Base-by-base conservation (phyloP, 2,329 filamentous ascomycete species). In the Leptographium radiaticola region DNA sequence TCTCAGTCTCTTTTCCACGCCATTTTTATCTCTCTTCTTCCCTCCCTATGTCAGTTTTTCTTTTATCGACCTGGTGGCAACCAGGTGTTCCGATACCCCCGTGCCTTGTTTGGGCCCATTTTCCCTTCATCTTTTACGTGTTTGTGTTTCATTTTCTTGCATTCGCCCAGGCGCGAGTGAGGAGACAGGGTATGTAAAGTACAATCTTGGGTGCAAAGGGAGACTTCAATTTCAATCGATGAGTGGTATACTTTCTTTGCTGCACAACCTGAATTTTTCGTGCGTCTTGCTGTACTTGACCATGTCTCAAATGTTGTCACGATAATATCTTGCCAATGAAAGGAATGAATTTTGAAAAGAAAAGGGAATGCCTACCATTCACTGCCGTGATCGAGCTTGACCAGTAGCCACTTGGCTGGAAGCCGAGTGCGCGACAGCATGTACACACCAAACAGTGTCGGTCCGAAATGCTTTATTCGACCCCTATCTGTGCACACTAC, bases 71-170 rank as follows among this genome's bases (percentile, higher is more conserved):
- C 25, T 48, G 43, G 31, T 9, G 39, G 18, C 39, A 45, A 33
- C 36, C 51, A 44, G 47, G 39, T 49, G 46, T 56, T 54, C 52
- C 55, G 55, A 56, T 56, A 56, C 55, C 55, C 25, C 55, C 40
- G 30, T 54, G n/a, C 36, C 20, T 13, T 13, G 36, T 44, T 51
- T 49, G 20, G n/a, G 49, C 36, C 20, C 30, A 45, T 9, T n/a
- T 33, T 31, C 18, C 11, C 42, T 39, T 55, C 3, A 38, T 42
- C 15, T 46, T 25, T 46, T 47, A 11, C 34, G 33, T 20, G 10
- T 34, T 16, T 43, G n/a, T 48, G 15, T 53, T 53, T 25, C 11
- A 36, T 34, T 25, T 25, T 48, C 46, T 10, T 25, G 7, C 43
- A 53, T 46, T 53, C 54, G 51, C 49, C 54, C 52, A 30, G 51